Base-by-base conservation (phyloP, 1,284 basidiomycete genomes). In the Trametes polyzona region DNA sequence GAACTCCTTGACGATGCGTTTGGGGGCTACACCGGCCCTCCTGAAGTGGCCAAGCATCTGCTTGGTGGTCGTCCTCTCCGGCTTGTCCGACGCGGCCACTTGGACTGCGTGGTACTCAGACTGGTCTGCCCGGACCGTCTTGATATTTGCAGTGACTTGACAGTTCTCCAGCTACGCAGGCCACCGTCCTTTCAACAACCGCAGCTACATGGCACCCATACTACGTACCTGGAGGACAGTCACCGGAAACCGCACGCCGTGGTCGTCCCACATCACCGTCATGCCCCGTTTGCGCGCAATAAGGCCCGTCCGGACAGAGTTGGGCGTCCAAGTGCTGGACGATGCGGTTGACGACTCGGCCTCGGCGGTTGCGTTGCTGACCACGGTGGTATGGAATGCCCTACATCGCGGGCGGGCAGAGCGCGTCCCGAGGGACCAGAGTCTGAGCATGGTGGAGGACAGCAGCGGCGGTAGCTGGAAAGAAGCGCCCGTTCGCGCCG, bases 261-360 rank as follows among this genome's bases (percentile, higher is more conserved):
- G 88, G 69, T 92, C 84, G 70, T 96, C 92, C 92, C 95, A 99
- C 69, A 98, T 79, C 12, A 87, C 85, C 6, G 93, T 92, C 96
- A 99, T 99, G 42, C 97, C 97, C 47, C 93, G 86, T 78, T 99
- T 99, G 57, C 90, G 83, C 21, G 95, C 96, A 70, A 99, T 90
- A 59, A 98, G 80, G n/a, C 97, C 97, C 0, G 95, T 96, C 58
- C 97, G 84, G 63, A 92, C 83, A 4, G 95, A 95, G 52, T 83
- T 81, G 30, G 96, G 92, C 19, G 88, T 88, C 96, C 96, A 98
- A 80, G 86, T 87, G 32, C 73, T 60, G 27, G 64, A 52, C 23
- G 68, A 52, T 12, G 69, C 63, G 16, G 61, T 61, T 26, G 72
- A 62, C 14, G 69, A 57, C 46, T 67, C 67, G 68, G 65, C 65